Evolutionary conservation across 2,329 filamentous ascomycete species (phyloP), one percentile per base, ranked within the genome.

Genomic region (Ascochyta fabae): DNA sequence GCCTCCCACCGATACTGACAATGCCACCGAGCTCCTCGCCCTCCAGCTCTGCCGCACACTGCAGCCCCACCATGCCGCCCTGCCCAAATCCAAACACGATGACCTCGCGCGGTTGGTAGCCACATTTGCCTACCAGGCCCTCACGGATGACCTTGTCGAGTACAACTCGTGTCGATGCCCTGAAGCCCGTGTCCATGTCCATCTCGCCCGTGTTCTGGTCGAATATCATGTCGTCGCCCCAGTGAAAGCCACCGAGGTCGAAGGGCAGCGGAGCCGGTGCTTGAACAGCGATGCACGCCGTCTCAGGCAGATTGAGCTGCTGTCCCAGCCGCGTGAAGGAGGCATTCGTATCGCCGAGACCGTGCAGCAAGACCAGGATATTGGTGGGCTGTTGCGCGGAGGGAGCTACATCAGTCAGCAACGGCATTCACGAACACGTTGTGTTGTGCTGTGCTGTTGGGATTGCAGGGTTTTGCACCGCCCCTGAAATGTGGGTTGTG

Each of bases 361-460:
- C 92, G 75, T 96, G 92, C 54, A 96, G 86, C 47, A 96, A 84
- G 69, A 96, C 78, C 59, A 96, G 85, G 64, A 96, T 82, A 65
- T 93, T 88, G 39, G 87, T 89, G 9, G 88, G 85, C 12, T 84
- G 83, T 58, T 89, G 85, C 24, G 72, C 70, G 29, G 60, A 68
- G 13, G 80, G 78, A 69, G 75, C 67, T 69, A 59, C 7, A 13
- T 15, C 27, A 3, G 64, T 74, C 46, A 74, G 67, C 47, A 74
- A 66, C 47, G 16, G 19, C 23, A 3, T 36, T 24, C 6, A 4
- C 16, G 22, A n/a, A 24, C 19, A 43, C 23, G 53, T 12, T 35
- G 22, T 23, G 39, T 12, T 3, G 44, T 13, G 53, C n/a, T 35
- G 22, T 23, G 39, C 22, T 7, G 44, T 13, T 16, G 26, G 23